phyloP scores from a whole-genome alignment of 2,329 filamentous ascomycete genomes.

The Knufia fluminis region DNA sequence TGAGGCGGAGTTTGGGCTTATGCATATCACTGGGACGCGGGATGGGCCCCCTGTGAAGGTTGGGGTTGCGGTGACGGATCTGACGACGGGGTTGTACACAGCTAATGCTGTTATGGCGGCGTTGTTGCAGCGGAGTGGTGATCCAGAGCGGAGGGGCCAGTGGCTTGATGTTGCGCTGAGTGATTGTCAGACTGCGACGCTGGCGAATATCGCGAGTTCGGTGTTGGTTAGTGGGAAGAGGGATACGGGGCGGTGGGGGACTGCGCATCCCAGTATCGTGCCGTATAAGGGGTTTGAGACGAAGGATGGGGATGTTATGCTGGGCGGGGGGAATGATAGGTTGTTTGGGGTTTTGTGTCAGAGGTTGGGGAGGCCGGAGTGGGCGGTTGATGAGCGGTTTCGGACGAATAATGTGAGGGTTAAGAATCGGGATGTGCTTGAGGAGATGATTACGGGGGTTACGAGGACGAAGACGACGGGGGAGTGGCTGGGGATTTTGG shows the following conservation, averaged over 20 bases:
- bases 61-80: constrained; percentile 89
- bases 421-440: constrained; percentile 63
- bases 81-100: constrained; percentile 91
- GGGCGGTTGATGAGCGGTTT: constrained; percentile 48
- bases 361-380: constrained; percentile 48
- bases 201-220: constrained; percentile 92
- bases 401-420: constrained; percentile 52
- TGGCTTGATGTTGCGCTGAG: constrained; percentile 86
- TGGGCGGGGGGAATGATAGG: constrained; percentile 56
- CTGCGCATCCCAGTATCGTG: constrained; percentile 95
- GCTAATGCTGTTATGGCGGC: constrained; percentile 94
- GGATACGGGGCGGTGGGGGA: constrained; percentile 88
- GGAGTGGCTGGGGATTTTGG: constrained; percentile 78
- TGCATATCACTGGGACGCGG: constrained; percentile 91
- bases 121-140: constrained; percentile 63
- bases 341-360: constrained; percentile 53
- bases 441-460: constrained; percentile 65
- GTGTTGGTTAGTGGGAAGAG: constrained; percentile 78
- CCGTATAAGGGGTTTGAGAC: constrained; percentile 78
- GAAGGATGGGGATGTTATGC: constrained; percentile 52
- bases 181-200: constrained; percentile 87
- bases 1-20: constrained; percentile 92
- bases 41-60: constrained; percentile 93
- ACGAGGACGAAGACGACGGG: constrained; percentile 70
- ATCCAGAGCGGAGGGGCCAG: constrained; percentile 61